Percentiles rank a stretch among this genome's conserved stretches.
These are phyloP conservation scores for Xenoacremonium recifei DNA, from an alignment of 2,329 filamentous ascomycete genomes.

Conservation along the genomic window DNA sequence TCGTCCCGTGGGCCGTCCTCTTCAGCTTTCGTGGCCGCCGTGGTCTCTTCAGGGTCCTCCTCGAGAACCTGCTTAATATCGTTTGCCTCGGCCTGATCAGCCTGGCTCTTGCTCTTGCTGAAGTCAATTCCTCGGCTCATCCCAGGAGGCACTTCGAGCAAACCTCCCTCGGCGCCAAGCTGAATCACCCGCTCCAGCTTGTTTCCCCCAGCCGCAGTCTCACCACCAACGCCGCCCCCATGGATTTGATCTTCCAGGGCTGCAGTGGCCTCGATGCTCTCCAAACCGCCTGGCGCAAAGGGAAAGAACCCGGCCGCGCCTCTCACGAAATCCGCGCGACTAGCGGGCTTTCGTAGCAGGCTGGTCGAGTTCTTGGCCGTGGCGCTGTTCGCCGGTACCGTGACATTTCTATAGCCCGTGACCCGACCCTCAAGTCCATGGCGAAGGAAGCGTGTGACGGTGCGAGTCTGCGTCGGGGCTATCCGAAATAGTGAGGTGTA, in stretches of 20 bases:
- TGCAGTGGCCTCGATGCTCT: constrained; percentile 81
- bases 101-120: constrained; percentile 53
- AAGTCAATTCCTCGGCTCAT: constrained; percentile 77
- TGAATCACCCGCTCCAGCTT: constrained; percentile 85
- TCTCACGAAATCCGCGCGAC: constrained; percentile 84
- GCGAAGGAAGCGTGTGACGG: constrained; percentile 87
- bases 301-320: constrained; percentile 93
- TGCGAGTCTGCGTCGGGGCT: constrained; percentile 87
- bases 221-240: constrained; percentile 45
- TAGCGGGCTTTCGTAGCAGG: constrained; percentile 79
- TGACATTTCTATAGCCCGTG: constrained; percentile 91
- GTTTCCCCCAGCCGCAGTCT: constrained; percentile 43
- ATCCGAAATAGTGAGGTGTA: constrained; percentile 83
- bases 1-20: constrained; percentile 25
- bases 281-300: constrained; percentile 86
- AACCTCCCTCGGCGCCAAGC: constrained; percentile 70
- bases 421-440: constrained; percentile 91
- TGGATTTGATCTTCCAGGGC: constrained; percentile 76
- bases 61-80: constrained; percentile 67
- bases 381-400: constrained; percentile 81
- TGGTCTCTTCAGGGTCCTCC: constrained; percentile 45
- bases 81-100: constrained; percentile 61
- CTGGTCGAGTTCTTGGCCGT: constrained; percentile 96
- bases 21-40: constrained; percentile 24
- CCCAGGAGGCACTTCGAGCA: constrained; percentile 81